Evolutionary conservation across 23 red algal species (phyloP).

Genomic region (Gracilaria vermiculophylla): DNA sequence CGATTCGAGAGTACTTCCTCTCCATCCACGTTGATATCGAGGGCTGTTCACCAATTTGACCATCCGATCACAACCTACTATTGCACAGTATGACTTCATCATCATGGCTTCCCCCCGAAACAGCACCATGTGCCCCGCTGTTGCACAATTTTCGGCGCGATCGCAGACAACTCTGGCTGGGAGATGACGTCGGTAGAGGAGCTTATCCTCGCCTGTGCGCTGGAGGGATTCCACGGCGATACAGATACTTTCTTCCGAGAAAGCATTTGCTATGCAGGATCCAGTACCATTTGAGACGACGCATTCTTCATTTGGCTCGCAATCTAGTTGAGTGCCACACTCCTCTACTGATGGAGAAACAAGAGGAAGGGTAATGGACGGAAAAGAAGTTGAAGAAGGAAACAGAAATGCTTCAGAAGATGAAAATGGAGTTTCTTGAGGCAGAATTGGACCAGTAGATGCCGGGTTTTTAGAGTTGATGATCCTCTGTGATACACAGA

Average conservation of each 20-base stretch:
- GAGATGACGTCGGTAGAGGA: not conserved
- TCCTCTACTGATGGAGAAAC: no score
- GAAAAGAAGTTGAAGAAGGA: not conserved
- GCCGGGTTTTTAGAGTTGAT: not conserved
- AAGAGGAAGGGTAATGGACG: no score
- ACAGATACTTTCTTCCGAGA: not conserved
- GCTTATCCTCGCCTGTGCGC: not conserved
- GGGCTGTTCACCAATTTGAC: conserved; percentile 8
- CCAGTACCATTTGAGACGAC: not conserved
- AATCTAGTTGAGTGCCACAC: not conserved
- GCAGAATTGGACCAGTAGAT: not conserved
- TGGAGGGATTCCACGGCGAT: not conserved
- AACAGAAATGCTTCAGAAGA: not conserved
- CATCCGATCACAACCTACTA: not conserved
- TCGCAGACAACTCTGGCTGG: conserved; percentile 24
- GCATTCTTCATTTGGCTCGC: not conserved
- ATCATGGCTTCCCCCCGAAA: conserved; percentile 11
- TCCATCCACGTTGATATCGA: not conserved
- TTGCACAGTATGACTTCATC: conserved; percentile 39
- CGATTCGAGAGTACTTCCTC: not conserved
- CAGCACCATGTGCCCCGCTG: conserved; percentile 24
- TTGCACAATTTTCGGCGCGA: conserved; percentile 12
- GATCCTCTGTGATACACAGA: not conserved
- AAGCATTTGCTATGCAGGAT: not conserved
- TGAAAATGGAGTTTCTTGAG: not conserved